Evolutionary conservation across 768 basidiomycete species (phyloP).

Genomic region (Holtermannia corniformis): DNA sequence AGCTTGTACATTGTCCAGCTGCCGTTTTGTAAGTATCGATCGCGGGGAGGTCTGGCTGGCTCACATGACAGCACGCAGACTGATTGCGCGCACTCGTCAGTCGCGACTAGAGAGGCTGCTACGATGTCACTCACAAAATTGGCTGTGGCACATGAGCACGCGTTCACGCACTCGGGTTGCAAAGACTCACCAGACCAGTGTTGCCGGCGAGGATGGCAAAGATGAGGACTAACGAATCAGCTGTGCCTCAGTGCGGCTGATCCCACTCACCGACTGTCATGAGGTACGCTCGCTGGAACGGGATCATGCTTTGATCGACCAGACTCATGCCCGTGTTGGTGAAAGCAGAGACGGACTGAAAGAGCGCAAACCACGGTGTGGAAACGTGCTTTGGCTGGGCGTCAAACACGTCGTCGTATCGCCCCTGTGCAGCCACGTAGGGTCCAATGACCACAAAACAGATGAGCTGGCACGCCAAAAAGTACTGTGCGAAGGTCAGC

Average conservation of each 20-base stretch:
- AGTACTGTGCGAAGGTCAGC: conserved; percentile 55
- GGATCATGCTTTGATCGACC: conserved; percentile 76
- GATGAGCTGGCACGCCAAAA: conserved; percentile 59
- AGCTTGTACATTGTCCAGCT: conserved; percentile 68
- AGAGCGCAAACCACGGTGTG: conserved; percentile 69
- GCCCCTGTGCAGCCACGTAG: conserved; percentile 53
- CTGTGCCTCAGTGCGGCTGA: background rate
- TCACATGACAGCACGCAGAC: conserved; percentile 74
- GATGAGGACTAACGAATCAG: conserved; percentile 44
- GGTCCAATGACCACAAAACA: conserved; percentile 67
- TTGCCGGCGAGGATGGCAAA: conserved; percentile 83
- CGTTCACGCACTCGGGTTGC: conserved; percentile 1
- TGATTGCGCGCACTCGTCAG: conserved; percentile 30
- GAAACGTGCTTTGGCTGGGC: conserved; percentile 51
- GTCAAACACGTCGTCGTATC: conserved; percentile 56
- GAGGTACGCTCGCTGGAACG: conserved; percentile 75
- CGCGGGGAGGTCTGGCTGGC: conserved; percentile 35
- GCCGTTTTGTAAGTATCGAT: conserved; percentile 9
- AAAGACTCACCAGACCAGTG: conserved; percentile 71
- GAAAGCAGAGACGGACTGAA: conserved; percentile 76
- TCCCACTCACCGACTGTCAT: conserved; percentile 50
- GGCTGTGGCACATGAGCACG: conserved; percentile 49
- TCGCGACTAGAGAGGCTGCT: background rate
- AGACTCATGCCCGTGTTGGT: conserved; percentile 82
- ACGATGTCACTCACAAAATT: conserved; percentile 62